These are phyloP conservation scores for Ceratobasidium sp. DNA, from an alignment of 1,284 basidiomycete species.

Conservation along the genomic window DNA sequence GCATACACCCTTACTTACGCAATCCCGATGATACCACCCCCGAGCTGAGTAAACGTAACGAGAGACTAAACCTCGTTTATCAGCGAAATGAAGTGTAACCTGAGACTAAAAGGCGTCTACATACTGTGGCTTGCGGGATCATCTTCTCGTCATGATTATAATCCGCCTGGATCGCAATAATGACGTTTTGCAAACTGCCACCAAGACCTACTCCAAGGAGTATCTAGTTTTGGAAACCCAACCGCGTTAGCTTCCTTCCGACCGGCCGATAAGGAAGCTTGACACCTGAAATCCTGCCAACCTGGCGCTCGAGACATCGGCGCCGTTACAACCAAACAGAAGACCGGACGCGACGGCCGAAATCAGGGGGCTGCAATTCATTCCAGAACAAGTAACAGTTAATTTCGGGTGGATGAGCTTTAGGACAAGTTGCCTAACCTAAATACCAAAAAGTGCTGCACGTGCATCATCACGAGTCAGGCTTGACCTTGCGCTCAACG, in stretches of 20 bases:
- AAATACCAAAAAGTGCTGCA: conserved; percentile 44
- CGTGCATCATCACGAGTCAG: conserved; percentile 44
- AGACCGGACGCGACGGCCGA: conserved; percentile 51
- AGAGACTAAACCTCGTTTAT: conserved; percentile 41
- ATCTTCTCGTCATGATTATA: conserved; percentile 46
- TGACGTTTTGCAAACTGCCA: conserved; percentile 44
- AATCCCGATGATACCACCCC: conserved; percentile 42
- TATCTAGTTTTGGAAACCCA: conserved; percentile 51
- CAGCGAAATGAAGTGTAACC: not conserved
- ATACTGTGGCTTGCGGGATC: conserved; percentile 46
- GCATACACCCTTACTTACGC: conserved; percentile 30
- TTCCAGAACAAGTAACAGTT: not conserved
- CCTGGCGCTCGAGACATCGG: conserved; percentile 39
- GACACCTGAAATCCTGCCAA: conserved; percentile 21
- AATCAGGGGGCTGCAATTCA: conserved; percentile 40
- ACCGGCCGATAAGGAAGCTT: conserved; percentile 41
- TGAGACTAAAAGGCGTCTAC: not conserved
- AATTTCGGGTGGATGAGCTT: not conserved
- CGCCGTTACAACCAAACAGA: conserved; percentile 51
- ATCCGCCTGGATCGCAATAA: conserved; percentile 55
- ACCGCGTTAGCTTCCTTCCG: conserved; percentile 42
- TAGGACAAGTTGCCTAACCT: not conserved
- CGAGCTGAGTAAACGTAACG: conserved; percentile 51
- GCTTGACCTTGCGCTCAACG: not conserved
- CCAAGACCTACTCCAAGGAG: conserved; percentile 36